Base-by-base conservation (phyloP, 768 basidiomycete genomes). In the Hygrophorus pudorinus region DNA sequence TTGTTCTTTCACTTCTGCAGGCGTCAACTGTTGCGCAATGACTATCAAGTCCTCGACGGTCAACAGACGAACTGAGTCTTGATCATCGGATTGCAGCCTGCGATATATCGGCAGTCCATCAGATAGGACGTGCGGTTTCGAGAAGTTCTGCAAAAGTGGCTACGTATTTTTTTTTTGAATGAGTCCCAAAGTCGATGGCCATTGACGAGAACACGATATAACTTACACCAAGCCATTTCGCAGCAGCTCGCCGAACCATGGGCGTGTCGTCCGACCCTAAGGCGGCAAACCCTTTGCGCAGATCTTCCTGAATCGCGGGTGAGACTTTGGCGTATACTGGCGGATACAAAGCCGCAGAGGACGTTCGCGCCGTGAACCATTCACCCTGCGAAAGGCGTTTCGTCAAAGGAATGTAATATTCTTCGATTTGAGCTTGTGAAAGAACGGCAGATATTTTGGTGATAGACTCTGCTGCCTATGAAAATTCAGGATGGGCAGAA, bases 281-380 rank as follows among this genome's bases (percentile, higher is more conserved):
- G 27, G 77, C 73, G 7, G 79, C 71, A 55, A 88, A 99, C 42
- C 81, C 76, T 61, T 85, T 86, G 49, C 93, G 77, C 54, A 98
- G 66, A 32, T 98, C 94, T 45, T 91, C 89, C 63, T 92, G 87
- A 47, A 82, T 66, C 32, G 68, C 55, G 11, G 80, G 65, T 2
- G 84, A 76, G 16, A 84, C 85, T 58, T 83, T 84, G 24, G 79
- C 67, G 60, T 98, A 99, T 28, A 90, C 87, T 10, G 91, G 81
- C 12, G 91, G 77, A 64, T 87, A 98, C 14, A 99, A 74, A 7
- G 94, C 88, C 47, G 91, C 91, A 31, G 94, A 87, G 17, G 94
- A 97, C 32, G 91, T 96, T 46, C 96, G 78, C 4, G 92, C 93
- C 10, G 96, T 98, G 69, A 98, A 98, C 96, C 96, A 99, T 65